Evolutionary conservation across 2,329 filamentous ascomycete species (phyloP).

Genomic region (Ophiostoma pallidulum): DNA sequence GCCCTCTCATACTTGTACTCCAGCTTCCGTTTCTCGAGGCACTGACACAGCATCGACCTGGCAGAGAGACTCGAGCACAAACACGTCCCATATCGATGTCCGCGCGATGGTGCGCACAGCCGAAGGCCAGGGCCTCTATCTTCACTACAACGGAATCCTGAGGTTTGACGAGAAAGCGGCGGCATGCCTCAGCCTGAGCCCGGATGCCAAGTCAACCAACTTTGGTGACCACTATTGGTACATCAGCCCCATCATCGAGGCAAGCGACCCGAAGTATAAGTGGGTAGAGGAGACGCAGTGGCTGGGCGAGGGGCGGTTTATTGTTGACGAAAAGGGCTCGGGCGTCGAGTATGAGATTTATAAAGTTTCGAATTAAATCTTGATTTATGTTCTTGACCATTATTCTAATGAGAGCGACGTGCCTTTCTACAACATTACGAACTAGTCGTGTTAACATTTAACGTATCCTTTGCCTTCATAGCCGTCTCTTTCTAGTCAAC

Average conservation of each 20-base stretch:
- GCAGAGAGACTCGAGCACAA: background rate
- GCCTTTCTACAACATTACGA: too few species aligned
- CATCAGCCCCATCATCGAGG: slow-evolving; percentile 3
- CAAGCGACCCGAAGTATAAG: slow-evolving; percentile 3
- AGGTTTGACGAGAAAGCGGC: background rate
- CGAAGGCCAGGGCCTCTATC: slow-evolving; percentile 2
- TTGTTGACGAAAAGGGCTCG: slow-evolving; percentile 6
- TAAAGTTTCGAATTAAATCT: slow-evolving; percentile 9
- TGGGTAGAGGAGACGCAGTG: slow-evolving; percentile 6
- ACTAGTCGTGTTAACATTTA: too few species aligned
- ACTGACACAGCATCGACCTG: too few species aligned
- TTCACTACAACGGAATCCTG: slow-evolving; percentile 4
- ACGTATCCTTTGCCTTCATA: too few species aligned
- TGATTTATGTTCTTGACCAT: too few species aligned
- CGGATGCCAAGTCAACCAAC: background rate
- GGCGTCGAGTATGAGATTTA: slow-evolving; percentile 4
- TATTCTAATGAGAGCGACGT: too few species aligned
- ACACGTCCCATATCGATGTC: background rate
- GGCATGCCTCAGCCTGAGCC: background rate
- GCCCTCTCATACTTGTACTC: too few species aligned
- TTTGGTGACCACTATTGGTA: slow-evolving; percentile 7
- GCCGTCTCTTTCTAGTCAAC: too few species aligned
- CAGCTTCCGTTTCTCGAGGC: too few species aligned
- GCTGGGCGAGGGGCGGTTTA: slow-evolving; percentile 3
- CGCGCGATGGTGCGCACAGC: slow-evolving; percentile 1